Percentiles rank a stretch among this genome's conserved stretches.
Conservation (phyloP, 805 yeast species). For the Monosporozyma aquatica region DNA sequence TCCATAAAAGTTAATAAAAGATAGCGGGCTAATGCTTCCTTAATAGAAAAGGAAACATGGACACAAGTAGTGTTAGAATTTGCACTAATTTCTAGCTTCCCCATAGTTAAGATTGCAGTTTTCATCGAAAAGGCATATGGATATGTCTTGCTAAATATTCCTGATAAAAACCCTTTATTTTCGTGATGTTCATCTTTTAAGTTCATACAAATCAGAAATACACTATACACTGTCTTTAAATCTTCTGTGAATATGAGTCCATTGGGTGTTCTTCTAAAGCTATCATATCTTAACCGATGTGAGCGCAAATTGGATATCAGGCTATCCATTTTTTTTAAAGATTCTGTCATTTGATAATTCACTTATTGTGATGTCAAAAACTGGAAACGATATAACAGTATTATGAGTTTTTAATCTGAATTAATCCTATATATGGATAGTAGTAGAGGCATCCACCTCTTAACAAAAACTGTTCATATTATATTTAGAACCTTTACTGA, state of each 20-base stretch:
- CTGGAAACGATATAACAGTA: too few species aligned
- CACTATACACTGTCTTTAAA: slow-evolving; percentile 49
- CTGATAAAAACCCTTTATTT: slow-evolving; percentile 9
- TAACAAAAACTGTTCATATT: too few species aligned
- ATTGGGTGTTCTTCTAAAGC: slow-evolving; percentile 41
- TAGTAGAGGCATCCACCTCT: too few species aligned
- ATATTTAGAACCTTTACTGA: too few species aligned
- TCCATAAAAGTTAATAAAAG: slow-evolving; percentile 45
- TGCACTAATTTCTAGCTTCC: slow-evolving; percentile 38
- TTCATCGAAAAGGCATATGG: slow-evolving; percentile 47
- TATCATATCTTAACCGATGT: slow-evolving; percentile 37
- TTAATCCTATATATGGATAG: too few species aligned
- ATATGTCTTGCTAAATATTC: slow-evolving; percentile 25
- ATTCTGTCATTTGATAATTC: neutral
- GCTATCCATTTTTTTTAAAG: neutral
- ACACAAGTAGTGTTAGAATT: slow-evolving; percentile 44
- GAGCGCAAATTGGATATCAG: slow-evolving; percentile 1
- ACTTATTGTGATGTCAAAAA: too few species aligned
- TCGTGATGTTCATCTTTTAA: slow-evolving; percentile 24
- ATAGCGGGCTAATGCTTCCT: slow-evolving; percentile 38
- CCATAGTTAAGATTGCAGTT: slow-evolving; percentile 47
- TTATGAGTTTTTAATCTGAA: too few species aligned
- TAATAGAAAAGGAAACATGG: slow-evolving; percentile 46
- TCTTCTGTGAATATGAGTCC: slow-evolving; percentile 50
- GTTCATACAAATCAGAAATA: slow-evolving; percentile 38